Evolutionary conservation across 768 basidiomycete species (phyloP), one percentile per base, ranked within the genome.

Genomic region (Pulveroboletus sp.): DNA sequence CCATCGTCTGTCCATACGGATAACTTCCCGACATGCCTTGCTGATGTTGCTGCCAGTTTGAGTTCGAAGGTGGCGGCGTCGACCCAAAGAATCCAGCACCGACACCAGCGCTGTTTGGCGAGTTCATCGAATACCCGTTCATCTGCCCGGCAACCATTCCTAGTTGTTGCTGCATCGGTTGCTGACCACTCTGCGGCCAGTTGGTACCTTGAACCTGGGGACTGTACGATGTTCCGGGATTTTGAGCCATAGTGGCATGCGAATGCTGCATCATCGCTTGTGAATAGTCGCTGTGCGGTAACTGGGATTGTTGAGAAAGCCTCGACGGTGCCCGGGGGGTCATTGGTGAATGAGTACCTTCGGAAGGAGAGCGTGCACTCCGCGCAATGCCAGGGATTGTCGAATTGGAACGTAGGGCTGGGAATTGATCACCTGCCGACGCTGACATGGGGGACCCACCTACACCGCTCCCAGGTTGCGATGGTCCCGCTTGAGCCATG

Each of bases 291-390:
- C 69, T 70, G 39, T 79, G 71, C 51, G 73, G 74, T 72, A 82
- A 68, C 31, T 80, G 77, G 45, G 79, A 73, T 28, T 74, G 70
- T 24, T 69, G 68, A 42, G 66, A 67, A 44, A 67, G 67, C 31
- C 66, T 63, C 32, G 66, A 67, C 2, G 67, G 64, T 5, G 66
- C 62, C 38, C 71, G 68, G 24, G 73, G 72, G 5, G 70, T 73
- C 58, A 71, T 70, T 2, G 74, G 75, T 2, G 75, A 76, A 47
- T 71, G 71, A 3, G 72, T 70, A 32, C 75, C 71, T 52, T 89
- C 86, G 15, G 84, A 81, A n/a, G 87, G 87, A 37, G 87, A 88
- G 48, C 86, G 76, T 43, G 80, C 78, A 57, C 82, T 87, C 58
- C 87, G 74, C 18, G 86, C 84, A 46, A 89, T 89, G 11, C 86